A percentile compares a stretch with the other conserved stretches of the same genome.
These are phyloP conservation scores for Alternaria infectoria DNA, from an alignment of 2,329 filamentous ascomycete genomes.

Conservation along the genomic window DNA sequence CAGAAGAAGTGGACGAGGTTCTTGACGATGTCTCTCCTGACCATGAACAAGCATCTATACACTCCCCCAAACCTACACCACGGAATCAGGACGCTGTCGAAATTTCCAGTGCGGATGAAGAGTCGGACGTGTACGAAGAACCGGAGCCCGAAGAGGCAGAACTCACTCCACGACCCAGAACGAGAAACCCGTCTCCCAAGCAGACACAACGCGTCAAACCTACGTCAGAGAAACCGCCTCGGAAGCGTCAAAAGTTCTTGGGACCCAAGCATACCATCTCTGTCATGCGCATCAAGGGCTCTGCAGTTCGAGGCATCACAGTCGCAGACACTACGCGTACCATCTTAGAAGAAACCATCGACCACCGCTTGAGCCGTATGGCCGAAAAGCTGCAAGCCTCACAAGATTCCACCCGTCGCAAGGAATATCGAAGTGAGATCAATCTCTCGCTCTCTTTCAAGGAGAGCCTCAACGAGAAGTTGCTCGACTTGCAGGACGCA, in stretches of 20 bases:
- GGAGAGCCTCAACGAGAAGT: conserved; percentile 55
- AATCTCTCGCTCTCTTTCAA: conserved; percentile 58
- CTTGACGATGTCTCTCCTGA: conserved; percentile 31
- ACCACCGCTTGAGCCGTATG: conserved; percentile 53
- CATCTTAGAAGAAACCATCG: conserved; percentile 58
- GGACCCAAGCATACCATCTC: conserved; percentile 40
- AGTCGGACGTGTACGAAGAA: conserved; percentile 20
- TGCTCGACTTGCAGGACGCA: conserved; percentile 60
- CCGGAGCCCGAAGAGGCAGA: conserved; percentile 22
- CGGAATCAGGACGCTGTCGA: conserved; percentile 9
- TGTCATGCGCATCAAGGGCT: conserved; percentile 49
- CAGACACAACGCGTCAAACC: conserved; percentile 17
- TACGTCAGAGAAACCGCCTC: conserved; percentile 28
- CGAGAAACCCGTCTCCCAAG: conserved; percentile 21
- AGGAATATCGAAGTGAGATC: conserved; percentile 52
- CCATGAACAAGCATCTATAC: conserved; percentile 9
- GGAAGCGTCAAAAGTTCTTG: conserved; percentile 36
- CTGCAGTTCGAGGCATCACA: conserved; percentile 51
- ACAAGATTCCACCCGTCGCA: conserved; percentile 47
- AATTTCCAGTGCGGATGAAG: conserved; percentile 25
- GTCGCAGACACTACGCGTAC: conserved; percentile 60
- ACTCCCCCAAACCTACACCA: neutral
- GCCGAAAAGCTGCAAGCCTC: conserved; percentile 47
- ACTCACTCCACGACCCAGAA: conserved; percentile 13
- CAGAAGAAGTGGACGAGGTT: conserved; percentile 1